Evolutionary conservation across 805 yeast genomes (phyloP).

Genomic region (Kazachstania kunashirensis): DNA sequence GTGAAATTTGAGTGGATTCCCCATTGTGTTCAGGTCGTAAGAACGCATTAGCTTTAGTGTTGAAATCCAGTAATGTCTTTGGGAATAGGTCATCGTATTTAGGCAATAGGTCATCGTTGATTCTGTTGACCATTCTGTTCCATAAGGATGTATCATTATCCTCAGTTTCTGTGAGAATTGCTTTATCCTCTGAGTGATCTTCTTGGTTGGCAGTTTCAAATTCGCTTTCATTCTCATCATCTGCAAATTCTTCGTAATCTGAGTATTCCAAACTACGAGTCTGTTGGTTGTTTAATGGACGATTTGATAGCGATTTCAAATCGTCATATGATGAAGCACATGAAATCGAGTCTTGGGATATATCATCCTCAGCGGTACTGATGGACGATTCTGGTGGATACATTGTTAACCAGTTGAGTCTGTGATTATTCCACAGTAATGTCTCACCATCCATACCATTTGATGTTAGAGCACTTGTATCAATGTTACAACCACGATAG

Average conservation of each 20-base stretch:
- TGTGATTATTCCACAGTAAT: slow-evolving; percentile 26
- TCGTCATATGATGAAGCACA: background rate
- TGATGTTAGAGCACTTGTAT: slow-evolving; percentile 40
- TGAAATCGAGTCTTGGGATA: background rate
- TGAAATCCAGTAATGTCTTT: slow-evolving; percentile 2
- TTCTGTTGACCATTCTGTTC: slow-evolving; percentile 28
- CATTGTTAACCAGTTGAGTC: slow-evolving; percentile 22
- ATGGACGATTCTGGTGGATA: slow-evolving; percentile 32
- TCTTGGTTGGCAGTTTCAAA: background rate
- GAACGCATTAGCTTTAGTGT: background rate
- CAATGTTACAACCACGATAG: slow-evolving; percentile 51
- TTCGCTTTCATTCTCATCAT: slow-evolving; percentile 2
- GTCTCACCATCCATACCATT: slow-evolving; percentile 38
- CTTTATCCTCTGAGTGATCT: background rate
- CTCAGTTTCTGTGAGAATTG: background rate
- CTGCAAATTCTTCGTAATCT: slow-evolving; percentile 1
- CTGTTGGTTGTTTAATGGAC: too few species aligned
- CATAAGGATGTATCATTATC: slow-evolving; percentile 18
- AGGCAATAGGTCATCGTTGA: slow-evolving; percentile 41
- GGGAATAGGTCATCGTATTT: slow-evolving; percentile 66
- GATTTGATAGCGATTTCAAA: background rate
- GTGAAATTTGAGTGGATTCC: too few species aligned
- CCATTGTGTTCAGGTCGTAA: background rate
- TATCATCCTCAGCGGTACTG: slow-evolving; percentile 17
- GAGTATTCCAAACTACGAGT: too few species aligned